phyloP scores from a whole-genome alignment of 106 monocot genomes.

The Dendrobium catenatum region DNA sequence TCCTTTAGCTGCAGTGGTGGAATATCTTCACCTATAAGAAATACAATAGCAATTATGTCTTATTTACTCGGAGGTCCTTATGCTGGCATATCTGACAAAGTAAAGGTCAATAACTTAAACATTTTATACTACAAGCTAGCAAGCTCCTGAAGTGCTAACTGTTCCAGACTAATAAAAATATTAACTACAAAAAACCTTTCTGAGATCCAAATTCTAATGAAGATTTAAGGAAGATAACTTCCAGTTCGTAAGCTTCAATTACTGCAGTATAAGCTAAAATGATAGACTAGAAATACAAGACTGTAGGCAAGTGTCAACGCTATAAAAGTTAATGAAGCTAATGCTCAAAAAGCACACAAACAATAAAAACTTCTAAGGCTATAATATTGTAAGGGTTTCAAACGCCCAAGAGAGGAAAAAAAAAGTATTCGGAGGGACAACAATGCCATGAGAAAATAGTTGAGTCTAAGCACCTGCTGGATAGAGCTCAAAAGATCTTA shows the following conservation, averaged over 20 bases:
- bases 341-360: neutral
- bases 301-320: neutral
- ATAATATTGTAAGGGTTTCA: neutral
- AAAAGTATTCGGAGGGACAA: neutral
- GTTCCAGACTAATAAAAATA: neutral
- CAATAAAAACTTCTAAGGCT: neutral
- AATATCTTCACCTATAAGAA: constrained; percentile 81
- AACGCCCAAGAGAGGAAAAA: neutral
- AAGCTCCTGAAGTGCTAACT: neutral
- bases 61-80: neutral
- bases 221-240: neutral
- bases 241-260: neutral
- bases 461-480: too few species aligned
- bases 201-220: neutral
- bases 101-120: neutral
- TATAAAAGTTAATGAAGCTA: neutral
- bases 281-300: neutral
- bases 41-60: constrained; percentile 1
- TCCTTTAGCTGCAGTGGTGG: constrained; percentile 96
- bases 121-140: neutral
- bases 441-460: neutral
- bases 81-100: neutral
- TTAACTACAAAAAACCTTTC: neutral
- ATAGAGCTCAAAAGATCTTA: too few species aligned
- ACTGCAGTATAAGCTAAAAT: neutral